Base-by-base conservation (phyloP, 179 eudicot genomes). In the Silene coronaria region DNA sequence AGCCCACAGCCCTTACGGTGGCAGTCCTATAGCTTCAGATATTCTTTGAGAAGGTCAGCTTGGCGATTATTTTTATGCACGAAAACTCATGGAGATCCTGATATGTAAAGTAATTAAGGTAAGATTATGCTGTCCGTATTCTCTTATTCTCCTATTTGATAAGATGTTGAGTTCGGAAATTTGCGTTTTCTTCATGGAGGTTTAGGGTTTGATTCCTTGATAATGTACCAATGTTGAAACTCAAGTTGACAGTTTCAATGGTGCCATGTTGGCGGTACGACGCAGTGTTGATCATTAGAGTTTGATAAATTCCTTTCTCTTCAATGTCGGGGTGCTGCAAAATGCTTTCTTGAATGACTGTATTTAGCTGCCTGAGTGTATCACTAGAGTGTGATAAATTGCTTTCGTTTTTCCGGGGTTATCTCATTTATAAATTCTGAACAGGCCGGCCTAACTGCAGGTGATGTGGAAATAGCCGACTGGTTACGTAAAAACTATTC, bases 1-100 rank as follows among this genome's bases (percentile, higher is more conserved):
- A 75, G 88, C 97, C 34, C 97, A 93, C 79, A 93, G 97, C 82
- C 97, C 99, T 23, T 96, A 93, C 67, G 99, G 97, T 48, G 99
- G 99, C 60, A 93, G 96, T 77, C 99, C 99, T 30, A 87, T 96
- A 63, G 99, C 97, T 82, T 91, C 99, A 26, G 99, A 93, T 85
- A 90, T 96, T 36, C 81, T 96, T 57, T 87, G 97, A 69, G 84
- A 84, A 79, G 99, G 99, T 26, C 99, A 95, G 67, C 93, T 96
- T 78, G 99, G 99, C 3, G 99, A 96, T n/a, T 71, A 71, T 80
- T 96, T 93, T 80, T 53, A 71, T 71, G 87, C 93, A 24, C 97
- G 98, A 48, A 91, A 89, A 86, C 86, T 91, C 78, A 88, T 89
- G 91, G 97, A 93, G 78, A 87, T 91, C 80, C 73, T 93, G 61